Base-by-base conservation (phyloP, 768 basidiomycete species). In the Mycena kentingensis region DNA sequence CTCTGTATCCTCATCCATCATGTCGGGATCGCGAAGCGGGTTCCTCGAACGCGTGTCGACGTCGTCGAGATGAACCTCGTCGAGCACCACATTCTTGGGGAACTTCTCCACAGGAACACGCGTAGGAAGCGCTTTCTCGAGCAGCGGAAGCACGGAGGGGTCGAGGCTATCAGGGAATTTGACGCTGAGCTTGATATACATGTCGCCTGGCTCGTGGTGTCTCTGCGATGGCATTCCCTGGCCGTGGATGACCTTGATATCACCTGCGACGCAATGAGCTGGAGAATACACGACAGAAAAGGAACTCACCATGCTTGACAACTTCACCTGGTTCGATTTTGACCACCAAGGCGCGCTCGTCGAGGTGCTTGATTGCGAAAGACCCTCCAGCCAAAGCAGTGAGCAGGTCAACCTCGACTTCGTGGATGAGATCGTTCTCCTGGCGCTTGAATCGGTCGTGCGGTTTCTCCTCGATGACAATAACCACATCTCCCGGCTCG, bases 181-280 rank as follows among this genome's bases (percentile, higher is more conserved):
- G 65, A 99, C 90, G 57, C 78, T 77, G 61, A 98, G 73, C 66
- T 86, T 89, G 70, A 99, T 80, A 67, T 83, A 93, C 54, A 99
- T 81, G 71, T 98, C 93, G 32, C 97, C 97, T 34, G 86, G 82
- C 67, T 99, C 94, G 73, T 98, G 97, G 73, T 98, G 96, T 55
- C 97, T 86, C 70, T 90, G 90, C 45, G 97, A 98, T 12, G 96
- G 97, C 97, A 99, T 99, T 56, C 97, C 97, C 73, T 98, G 95
- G 4, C 90, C 91, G 43, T 82, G 82, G 62, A 99, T 88, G 59
- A 95, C 87, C 73, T 97, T 98, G 65, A 94, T 65, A 37, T 89
- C 87, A 55, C 89, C 96, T 95, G 62, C 42, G 39, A 19, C 31
- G 36, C 28, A 44, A 16, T 51, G 44, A 50, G 53, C 15, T 46